Conservation (phyloP, 2,329 filamentous ascomycete species). For the Clarireedia hainanense region DNA sequence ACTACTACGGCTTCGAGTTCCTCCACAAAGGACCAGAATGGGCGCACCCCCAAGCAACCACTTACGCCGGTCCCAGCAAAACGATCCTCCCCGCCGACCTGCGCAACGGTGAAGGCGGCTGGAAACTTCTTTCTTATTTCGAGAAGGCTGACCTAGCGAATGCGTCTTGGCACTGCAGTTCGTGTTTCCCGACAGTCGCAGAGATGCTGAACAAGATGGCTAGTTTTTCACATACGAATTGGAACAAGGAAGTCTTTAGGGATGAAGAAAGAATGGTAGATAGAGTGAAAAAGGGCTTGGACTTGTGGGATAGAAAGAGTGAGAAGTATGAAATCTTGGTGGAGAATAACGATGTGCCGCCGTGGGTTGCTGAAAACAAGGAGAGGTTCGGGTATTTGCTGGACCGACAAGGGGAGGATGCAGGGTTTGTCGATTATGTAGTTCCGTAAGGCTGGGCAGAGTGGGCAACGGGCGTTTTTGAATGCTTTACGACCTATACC, state of each 20-base stretch:
- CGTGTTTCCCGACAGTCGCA: conserved; percentile 35
- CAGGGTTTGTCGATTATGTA: conserved; percentile 17
- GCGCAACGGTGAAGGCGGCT: conserved; percentile 24
- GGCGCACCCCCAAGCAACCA: conserved; percentile 38
- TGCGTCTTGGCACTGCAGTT: conserved; percentile 39
- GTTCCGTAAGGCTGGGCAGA: conserved; percentile 19
- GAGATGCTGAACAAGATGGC: conserved; percentile 36
- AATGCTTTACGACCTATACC: too few relatives aligned
- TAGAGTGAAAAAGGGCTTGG: conserved; percentile 34
- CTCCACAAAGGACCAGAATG: conserved; percentile 30
- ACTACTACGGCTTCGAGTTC: conserved; percentile 35
- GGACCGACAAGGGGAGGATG: conserved; percentile 16
- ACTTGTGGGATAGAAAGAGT: conserved; percentile 32
- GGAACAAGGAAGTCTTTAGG: conserved; percentile 33
- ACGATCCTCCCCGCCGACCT: conserved; percentile 36
- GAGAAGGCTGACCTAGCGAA: conserved; percentile 31
- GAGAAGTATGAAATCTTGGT: conserved; percentile 32
- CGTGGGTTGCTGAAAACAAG: conserved; percentile 27
- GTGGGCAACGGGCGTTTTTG: too few relatives aligned
- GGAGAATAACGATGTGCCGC: conserved; percentile 35
- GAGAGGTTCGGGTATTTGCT: conserved; percentile 18
- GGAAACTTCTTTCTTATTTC: conserved; percentile 10
- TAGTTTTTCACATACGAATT: conserved; percentile 34
- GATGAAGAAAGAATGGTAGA: conserved; percentile 33
- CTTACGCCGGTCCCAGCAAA: conserved; percentile 29